Percentiles rank a stretch among this genome's conserved stretches.
These are phyloP conservation scores for Mycena indigotica DNA, from an alignment of 768 basidiomycete species.

Conservation along the genomic window DNA sequence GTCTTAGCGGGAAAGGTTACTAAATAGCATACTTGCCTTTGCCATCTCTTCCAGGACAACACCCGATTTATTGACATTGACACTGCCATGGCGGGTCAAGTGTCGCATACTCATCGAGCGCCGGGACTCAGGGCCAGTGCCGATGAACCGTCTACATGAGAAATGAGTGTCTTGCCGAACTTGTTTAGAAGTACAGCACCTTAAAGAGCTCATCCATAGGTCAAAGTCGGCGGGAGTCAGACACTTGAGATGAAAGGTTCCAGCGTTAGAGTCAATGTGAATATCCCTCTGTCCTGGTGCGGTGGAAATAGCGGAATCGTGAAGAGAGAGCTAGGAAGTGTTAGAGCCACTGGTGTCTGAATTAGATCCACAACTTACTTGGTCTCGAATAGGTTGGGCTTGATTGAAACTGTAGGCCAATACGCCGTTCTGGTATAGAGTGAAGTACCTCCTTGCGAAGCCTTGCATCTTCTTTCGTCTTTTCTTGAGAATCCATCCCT, in stretches of 20 bases:
- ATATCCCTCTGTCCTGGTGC: slow-evolving; percentile 75
- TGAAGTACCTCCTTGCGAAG: slow-evolving; percentile 81
- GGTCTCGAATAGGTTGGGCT: slow-evolving; percentile 70
- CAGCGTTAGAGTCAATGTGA: slow-evolving; percentile 73
- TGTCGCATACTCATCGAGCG: slow-evolving; percentile 45
- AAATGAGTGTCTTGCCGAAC: slow-evolving; percentile 10
- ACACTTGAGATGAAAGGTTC: slow-evolving; percentile 84
- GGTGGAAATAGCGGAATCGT: slow-evolving; percentile 78
- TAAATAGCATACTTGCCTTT: slow-evolving; percentile 44
- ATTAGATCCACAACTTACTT: slow-evolving; percentile 27
- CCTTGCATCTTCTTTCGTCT: slow-evolving; percentile 89
- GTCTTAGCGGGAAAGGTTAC: slow-evolving; percentile 1
- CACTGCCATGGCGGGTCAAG: slow-evolving; percentile 45
- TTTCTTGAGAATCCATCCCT: slow-evolving; percentile 88
- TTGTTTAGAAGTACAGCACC: slow-evolving; percentile 43
- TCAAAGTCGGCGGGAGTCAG: slow-evolving; percentile 71
- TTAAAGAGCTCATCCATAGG: slow-evolving; percentile 73
- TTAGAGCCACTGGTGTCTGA: not conserved
- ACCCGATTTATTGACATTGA: slow-evolving; percentile 50
- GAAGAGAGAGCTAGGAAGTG: slow-evolving; percentile 45
- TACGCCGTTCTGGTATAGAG: slow-evolving; percentile 65
- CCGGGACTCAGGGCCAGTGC: slow-evolving; percentile 47
- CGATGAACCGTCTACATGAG: slow-evolving; percentile 60
- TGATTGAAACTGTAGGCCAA: slow-evolving; percentile 76
- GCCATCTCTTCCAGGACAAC: slow-evolving; percentile 68